Conservation (phyloP, 257 asterid genomes). For the Cinchona pubescens region DNA sequence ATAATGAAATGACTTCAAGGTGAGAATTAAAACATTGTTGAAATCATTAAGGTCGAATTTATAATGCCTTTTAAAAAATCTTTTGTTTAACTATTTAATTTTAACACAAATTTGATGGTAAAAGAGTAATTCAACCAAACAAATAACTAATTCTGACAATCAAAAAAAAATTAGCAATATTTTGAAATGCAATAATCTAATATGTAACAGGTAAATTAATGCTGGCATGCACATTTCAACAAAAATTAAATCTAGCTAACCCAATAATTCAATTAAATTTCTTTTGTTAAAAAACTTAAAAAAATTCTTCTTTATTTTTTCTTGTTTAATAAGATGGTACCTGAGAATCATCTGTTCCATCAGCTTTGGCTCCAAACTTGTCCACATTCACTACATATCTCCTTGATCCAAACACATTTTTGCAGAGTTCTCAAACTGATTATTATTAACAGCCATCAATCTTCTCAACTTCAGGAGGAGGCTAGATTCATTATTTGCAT, state of each 20-base stretch:
- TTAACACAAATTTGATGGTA: not conserved
- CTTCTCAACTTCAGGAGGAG: constrained; percentile 3
- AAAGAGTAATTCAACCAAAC: not conserved
- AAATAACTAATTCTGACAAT: not conserved
- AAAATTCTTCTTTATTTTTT: not conserved
- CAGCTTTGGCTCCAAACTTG: constrained; percentile 71
- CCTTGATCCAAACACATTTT: not conserved
- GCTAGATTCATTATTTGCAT: not conserved
- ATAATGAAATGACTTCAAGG: not conserved
- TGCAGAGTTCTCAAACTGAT: constrained; percentile 3
- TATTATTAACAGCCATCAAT: not conserved
- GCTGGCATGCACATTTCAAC: not conserved
- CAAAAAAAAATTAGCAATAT: not conserved
- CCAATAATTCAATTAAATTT: not conserved
- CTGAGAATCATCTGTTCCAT: constrained; percentile 62
- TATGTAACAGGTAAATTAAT: not conserved
- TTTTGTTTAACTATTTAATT: not conserved
- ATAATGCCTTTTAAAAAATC: not conserved
- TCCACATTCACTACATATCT: constrained; percentile 42
- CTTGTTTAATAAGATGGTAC: constrained; percentile 24
- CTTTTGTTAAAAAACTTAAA: too few species aligned
- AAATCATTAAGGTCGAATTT: not conserved
- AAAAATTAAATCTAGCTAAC: not conserved
- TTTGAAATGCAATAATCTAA: not conserved
- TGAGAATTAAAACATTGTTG: not conserved